phyloP scores from a whole-genome alignment of 2,329 filamentous ascomycete species.

The Pseudocercospora cruenta region DNA sequence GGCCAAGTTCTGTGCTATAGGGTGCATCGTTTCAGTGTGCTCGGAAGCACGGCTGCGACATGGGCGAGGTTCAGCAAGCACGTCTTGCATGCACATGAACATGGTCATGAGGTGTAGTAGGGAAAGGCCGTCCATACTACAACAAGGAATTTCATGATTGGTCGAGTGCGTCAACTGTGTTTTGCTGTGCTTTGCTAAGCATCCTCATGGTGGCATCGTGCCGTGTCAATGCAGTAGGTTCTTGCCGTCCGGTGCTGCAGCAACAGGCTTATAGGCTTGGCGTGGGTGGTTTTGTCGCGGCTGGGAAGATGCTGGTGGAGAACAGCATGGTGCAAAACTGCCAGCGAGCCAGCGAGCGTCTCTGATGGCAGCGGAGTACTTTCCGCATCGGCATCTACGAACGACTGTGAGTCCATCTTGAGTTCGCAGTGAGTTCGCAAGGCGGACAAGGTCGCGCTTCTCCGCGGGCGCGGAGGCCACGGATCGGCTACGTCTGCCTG shows the following conservation, averaged over 20 bases:
- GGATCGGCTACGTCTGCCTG: conserved; percentile 3
- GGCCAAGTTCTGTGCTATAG: not conserved
- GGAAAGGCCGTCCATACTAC: not conserved
- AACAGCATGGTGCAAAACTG: not conserved
- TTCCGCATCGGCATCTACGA: not conserved
- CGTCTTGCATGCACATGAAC: not conserved
- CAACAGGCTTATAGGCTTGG: not conserved
- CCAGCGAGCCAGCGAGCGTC: not conserved
- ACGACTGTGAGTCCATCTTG: not conserved
- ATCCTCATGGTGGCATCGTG: not conserved
- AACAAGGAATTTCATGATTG: not conserved
- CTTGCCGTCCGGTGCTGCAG: conserved; percentile 4
- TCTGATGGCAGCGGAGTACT: not conserved
- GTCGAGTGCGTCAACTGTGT: not conserved
- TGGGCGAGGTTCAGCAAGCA: not conserved
- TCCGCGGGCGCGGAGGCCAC: not conserved
- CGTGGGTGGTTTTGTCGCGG: not conserved
- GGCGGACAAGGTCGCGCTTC: not conserved
- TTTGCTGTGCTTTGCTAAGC: not conserved
- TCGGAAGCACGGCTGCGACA: not conserved
- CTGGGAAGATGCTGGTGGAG: not conserved
- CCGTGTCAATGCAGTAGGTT: conserved; percentile 1
- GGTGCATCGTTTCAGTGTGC: not conserved
- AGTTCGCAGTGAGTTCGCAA: not conserved
- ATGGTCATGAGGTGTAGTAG: not conserved